A percentile compares a stretch with the other conserved stretches of the same genome.
Conservation (phyloP, 257 asterid species). For the Misopates orontium region DNA sequence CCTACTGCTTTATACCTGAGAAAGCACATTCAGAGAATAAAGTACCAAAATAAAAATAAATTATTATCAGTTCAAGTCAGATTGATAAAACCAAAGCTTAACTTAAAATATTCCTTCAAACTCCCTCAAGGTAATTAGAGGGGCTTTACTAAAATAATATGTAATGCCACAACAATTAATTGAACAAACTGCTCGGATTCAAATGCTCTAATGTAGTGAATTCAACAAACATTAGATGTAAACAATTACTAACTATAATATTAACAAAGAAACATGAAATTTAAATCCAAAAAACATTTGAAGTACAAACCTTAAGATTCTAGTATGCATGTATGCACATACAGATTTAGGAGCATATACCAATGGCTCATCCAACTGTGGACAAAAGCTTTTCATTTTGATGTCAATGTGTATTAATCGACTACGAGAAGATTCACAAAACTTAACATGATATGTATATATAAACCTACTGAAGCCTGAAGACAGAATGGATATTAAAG, state of each 20-base stretch:
- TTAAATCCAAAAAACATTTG: not conserved
- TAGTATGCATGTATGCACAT: not conserved
- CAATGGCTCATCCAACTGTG: not conserved
- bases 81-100: not conserved
- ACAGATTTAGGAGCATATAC: not conserved
- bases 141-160: not conserved
- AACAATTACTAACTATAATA: not conserved
- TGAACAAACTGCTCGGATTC: not conserved
- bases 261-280: not conserved
- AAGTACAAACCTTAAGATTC: slow-evolving; percentile 7
- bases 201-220: not conserved
- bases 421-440: not conserved
- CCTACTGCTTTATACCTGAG: slow-evolving; percentile 86
- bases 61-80: not conserved
- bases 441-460: not conserved
- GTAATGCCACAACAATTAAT: not conserved
- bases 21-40: slow-evolving; percentile 18
- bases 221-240: not conserved
- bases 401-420: too few species aligned
- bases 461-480: slow-evolving; percentile 5
- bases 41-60: not conserved
- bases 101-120: not conserved
- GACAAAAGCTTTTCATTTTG: not conserved
- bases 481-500: slow-evolving; percentile 2
- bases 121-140: slow-evolving; percentile 6